These are phyloP conservation scores for Vigna nakashimae DNA, from an alignment of 306 rosid species.

Conservation along the genomic window DNA sequence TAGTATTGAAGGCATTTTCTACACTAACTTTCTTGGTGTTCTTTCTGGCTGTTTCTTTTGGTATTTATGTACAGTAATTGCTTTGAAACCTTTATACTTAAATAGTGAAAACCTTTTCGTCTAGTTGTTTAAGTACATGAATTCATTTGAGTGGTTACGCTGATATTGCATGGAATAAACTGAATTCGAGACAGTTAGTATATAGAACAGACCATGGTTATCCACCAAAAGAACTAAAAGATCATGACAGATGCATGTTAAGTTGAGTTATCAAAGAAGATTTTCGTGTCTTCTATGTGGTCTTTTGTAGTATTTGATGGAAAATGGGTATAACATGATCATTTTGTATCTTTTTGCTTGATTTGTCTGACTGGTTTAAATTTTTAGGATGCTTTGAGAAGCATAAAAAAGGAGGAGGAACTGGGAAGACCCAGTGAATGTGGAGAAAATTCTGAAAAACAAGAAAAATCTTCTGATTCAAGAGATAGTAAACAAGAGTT, in stretches of 20 bases:
- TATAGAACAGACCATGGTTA: background rate
- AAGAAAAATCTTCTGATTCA: constrained; percentile 40
- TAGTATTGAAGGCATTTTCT: constrained; percentile 2
- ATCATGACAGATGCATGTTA: no score
- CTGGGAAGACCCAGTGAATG: constrained; percentile 35
- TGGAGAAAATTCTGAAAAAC: constrained; percentile 46
- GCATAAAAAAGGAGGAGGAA: constrained; percentile 44
- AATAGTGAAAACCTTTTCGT: background rate
- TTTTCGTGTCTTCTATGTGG: background rate
- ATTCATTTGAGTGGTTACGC: constrained; percentile 2
- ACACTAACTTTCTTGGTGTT: background rate
- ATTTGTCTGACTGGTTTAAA: constrained; percentile 5
- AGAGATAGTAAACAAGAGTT: constrained; percentile 43
- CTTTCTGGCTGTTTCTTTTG: constrained; percentile 17
- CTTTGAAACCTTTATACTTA: constrained; percentile 3
- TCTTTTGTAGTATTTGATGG: constrained; percentile 3
- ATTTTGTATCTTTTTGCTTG: background rate
- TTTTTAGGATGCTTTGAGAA: constrained; percentile 57
- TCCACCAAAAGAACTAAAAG: background rate
- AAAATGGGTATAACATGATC: constrained; percentile 2
- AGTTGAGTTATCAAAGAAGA: background rate
- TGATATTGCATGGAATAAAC: background rate
- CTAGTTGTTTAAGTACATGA: background rate
- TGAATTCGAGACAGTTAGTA: constrained; percentile 16
- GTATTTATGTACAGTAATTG: constrained; percentile 5